Evolutionary conservation across 805 yeast species (phyloP), one percentile per base, ranked within the genome.

Genomic region (Monosporozyma aquatica): DNA sequence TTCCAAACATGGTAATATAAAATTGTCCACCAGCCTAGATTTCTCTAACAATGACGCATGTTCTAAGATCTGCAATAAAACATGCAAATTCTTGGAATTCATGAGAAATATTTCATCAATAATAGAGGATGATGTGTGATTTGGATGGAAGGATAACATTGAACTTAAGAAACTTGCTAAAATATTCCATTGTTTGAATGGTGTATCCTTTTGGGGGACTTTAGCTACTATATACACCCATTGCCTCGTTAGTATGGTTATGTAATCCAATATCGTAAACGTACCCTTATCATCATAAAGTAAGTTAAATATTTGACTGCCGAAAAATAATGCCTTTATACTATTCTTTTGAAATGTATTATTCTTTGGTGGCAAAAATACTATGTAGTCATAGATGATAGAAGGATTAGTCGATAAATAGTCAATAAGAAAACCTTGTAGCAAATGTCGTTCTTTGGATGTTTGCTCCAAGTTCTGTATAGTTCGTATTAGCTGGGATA

Each of bases 251-350:
- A 60, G 14, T 11, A 47, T 14, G 4, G 49, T 49, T 30, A 58
- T 34, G 30, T 56, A 61, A 7, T 49, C 45, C 2, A 50, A 21
- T 26, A 59, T 51, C 37, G 44, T 47, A 6, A 53, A 34, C 4
- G 10, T 17, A 10, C 23, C 35, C 23, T 32, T 17, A 14, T 47
- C 48, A 2, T 43, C 22, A 3, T 49, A 38, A n/a, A 61, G 32
- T 5, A 51, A 22, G 45, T 62, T 62, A 35, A 51, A 59, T 5
- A 61, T n/a, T 40, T 48, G 60, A 40, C 66, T 61, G 0, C 67
- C 67, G 49, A 59, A 61, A 23, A 61, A 48, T 0, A 53, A 11
- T 1, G 62, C 37, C 28, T 51, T 54, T 3, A 60, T 35, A 22
- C 39, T 42, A 6, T 37, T 38, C 22, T 14, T 23, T 17, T 44